A percentile compares a stretch with the other conserved stretches of the same genome.
phyloP scores from a whole-genome alignment of 2,329 filamentous ascomycete genomes.

The Penicillium decumbens region DNA sequence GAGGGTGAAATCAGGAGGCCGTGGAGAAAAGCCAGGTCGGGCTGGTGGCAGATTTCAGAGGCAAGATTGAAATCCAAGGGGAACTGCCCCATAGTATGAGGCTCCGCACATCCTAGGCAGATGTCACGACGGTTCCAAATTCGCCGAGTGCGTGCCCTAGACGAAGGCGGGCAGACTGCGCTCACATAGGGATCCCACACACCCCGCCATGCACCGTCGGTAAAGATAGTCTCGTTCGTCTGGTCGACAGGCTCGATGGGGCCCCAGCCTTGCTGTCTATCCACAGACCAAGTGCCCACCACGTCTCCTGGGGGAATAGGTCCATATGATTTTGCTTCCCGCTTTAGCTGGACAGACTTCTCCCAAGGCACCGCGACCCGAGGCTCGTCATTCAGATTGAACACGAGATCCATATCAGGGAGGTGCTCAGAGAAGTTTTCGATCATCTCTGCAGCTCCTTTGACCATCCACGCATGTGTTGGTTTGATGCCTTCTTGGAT shows the following conservation, averaged over 20 bases:
- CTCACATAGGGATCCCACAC: slow-evolving; percentile 43
- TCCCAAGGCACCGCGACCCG: slow-evolving; percentile 53
- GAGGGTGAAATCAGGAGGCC: slow-evolving; percentile 66
- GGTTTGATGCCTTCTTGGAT: slow-evolving; percentile 50
- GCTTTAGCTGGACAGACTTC: slow-evolving; percentile 36
- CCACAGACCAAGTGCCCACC: slow-evolving; percentile 33
- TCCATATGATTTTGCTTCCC: slow-evolving; percentile 22
- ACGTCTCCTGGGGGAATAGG: slow-evolving; percentile 20
- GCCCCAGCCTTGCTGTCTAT: slow-evolving; percentile 38
- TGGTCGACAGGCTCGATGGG: slow-evolving; percentile 34
- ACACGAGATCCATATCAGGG: slow-evolving; percentile 60
- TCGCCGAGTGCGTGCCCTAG: slow-evolving; percentile 54
- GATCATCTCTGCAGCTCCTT: slow-evolving; percentile 52
- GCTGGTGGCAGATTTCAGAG: slow-evolving; percentile 68
- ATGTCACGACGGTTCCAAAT: slow-evolving; percentile 62
- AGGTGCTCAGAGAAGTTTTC: slow-evolving; percentile 51
- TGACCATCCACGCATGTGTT: slow-evolving; percentile 57
- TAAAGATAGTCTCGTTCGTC: slow-evolving; percentile 36
- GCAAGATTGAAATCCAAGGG: slow-evolving; percentile 61
- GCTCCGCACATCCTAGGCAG: slow-evolving; percentile 59
- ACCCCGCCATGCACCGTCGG: slow-evolving; percentile 38
- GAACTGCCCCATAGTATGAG: slow-evolving; percentile 65
- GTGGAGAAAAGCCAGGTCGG: slow-evolving; percentile 68
- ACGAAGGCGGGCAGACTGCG: slow-evolving; percentile 59
- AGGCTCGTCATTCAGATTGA: slow-evolving; percentile 60